Base-by-base conservation (phyloP, 1,284 basidiomycete genomes). In the Puccinia horiana region DNA sequence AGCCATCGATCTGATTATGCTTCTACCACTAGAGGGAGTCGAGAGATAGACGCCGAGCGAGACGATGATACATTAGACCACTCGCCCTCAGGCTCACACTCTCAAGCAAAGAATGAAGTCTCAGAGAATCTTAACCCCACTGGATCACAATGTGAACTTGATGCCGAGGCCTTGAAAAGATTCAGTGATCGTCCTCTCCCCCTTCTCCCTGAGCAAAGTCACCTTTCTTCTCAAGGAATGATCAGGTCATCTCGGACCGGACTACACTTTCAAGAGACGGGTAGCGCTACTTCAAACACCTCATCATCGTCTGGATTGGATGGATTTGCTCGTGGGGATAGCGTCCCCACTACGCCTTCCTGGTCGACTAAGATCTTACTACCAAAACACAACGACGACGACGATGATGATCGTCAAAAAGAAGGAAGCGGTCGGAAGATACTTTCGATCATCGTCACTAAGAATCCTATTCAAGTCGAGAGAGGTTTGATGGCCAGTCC, bases 131-230 rank as follows among this genome's bases (percentile, higher is more conserved):
- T 5, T 23, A 3, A 11, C 56, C 16, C 32, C 61, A 40, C 16
- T 32, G 18, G 44, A 42, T 11, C 20, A 18, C 67, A 42, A 12
- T 14, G 26, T 54, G 44, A 49, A 26, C 2, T 52, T 14, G 72
- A 11, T 56, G n/a, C 32, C 14, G 23, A 11, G 14, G 29, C 12
- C 9, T 35, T 56, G 26, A 75, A 58, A 42, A 37, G 54, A 58
- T 75, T 58, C n/a, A 75, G 73, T 29, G 52, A 75, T 75, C 73
- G 73, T 3, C 73, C 73, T 11, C 73, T 75, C 52, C 73, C 73
- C 14, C 73, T 47, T n/a, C 37, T 35, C 12, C 73, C 73, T 0
- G 70, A 72, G 26, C 12, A 14, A 49, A 20, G 40, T 1, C 16
- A 32, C 23, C 67, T 5, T n/a, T 6, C 1, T 49, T 29, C 23